A percentile compares a stretch with the other conserved stretches of the same genome.
Conservation (phyloP, 2,329 filamentous ascomycete genomes). For the Cladorrhinum sp. region DNA sequence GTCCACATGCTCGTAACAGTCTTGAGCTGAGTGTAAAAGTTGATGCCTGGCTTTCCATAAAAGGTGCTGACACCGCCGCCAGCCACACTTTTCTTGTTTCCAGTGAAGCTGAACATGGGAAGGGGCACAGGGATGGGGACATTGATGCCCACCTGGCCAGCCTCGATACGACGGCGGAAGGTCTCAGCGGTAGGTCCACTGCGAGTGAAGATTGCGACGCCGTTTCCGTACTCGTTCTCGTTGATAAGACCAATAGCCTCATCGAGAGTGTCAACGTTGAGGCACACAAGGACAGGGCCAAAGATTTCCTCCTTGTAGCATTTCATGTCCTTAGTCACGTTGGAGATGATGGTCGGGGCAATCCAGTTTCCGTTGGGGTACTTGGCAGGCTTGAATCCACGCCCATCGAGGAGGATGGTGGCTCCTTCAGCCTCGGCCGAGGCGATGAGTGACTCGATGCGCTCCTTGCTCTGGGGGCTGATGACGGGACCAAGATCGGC, state of each 20-base stretch:
- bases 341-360: constrained; percentile 76
- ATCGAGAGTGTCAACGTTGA: constrained; percentile 74
- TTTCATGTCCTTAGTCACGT: constrained; percentile 76
- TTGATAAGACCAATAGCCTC: constrained; percentile 82
- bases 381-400: constrained; percentile 70
- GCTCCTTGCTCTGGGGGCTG: constrained; percentile 71
- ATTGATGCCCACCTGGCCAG: constrained; percentile 83
- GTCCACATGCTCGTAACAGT: constrained; percentile 94
- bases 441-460: constrained; percentile 73
- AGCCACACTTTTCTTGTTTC: constrained; percentile 85
- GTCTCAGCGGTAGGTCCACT: constrained; percentile 72
- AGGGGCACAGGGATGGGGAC: constrained; percentile 73
- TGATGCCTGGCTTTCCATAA: constrained; percentile 87
- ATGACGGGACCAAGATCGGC: constrained; percentile 82
- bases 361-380: constrained; percentile 86
- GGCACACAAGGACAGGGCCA: constrained; percentile 76
- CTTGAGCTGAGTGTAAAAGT: constrained; percentile 97
- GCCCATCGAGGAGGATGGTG: constrained; percentile 76
- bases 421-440: constrained; percentile 78
- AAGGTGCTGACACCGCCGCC: constrained; percentile 92
- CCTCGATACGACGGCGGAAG: constrained; percentile 79
- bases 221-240: constrained; percentile 82
- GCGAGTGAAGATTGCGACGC: constrained; percentile 78
- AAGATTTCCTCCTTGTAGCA: constrained; percentile 88
- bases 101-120: constrained; percentile 70